Conservation (phyloP, 179 eudicot species). For the Beta lomatogona region DNA sequence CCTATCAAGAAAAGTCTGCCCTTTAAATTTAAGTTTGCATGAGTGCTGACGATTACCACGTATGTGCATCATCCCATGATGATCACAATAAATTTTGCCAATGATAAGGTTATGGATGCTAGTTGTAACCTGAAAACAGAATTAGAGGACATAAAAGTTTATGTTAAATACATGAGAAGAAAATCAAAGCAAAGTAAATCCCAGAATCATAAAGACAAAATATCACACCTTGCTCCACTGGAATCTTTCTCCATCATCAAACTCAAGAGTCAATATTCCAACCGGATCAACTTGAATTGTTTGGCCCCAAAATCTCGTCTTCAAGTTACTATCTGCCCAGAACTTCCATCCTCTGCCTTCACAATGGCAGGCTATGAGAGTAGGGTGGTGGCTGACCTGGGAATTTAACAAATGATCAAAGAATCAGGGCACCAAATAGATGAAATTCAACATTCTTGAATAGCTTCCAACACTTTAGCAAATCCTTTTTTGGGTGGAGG, state of each 20-base stretch:
- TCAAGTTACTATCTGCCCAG: constrained; percentile 83
- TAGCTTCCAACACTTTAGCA: neutral
- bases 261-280: constrained; percentile 69
- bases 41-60: constrained; percentile 76
- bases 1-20: constrained; percentile 81
- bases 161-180: neutral
- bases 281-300: constrained; percentile 91
- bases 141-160: neutral
- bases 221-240: constrained; percentile 82
- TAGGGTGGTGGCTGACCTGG: constrained; percentile 94
- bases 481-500: neutral
- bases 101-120: constrained; percentile 82
- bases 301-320: constrained; percentile 84
- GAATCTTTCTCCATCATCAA: constrained; percentile 81
- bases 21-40: constrained; percentile 91
- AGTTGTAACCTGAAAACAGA: constrained; percentile 73
- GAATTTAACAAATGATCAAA: constrained; percentile 14
- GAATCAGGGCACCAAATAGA: neutral
- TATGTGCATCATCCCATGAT: constrained; percentile 90
- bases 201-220: constrained; percentile 1
- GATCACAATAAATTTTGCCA: constrained; percentile 85
- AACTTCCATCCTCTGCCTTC: constrained; percentile 92
- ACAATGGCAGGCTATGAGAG: constrained; percentile 85
- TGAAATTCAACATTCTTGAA: neutral
- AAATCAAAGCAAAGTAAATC: neutral